Percentiles rank a stretch among this genome's conserved stretches.
Evolutionary conservation across 306 rosid species (phyloP).

Genomic region (Pterocarpus macrocarpus): DNA sequence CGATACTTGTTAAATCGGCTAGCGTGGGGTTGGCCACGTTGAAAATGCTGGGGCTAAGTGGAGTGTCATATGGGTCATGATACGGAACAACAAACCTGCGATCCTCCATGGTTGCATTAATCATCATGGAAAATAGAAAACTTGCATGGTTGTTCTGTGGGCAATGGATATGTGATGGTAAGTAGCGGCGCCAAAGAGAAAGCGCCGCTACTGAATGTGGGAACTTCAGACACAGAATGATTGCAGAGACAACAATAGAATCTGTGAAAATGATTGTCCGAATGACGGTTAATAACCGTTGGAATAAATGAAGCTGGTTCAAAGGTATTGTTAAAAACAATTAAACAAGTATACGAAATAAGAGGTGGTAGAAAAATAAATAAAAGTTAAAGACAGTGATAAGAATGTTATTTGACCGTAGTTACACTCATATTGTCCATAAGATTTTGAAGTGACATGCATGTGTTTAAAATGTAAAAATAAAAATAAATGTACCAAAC

Average conservation of each 20-base stretch:
- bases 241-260: not conserved
- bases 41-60: conserved; percentile 37
- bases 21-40: conserved; percentile 36
- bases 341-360: too few relatives aligned
- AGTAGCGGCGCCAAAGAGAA: conserved; percentile 49
- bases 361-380: too few relatives aligned
- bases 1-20: conserved; percentile 4
- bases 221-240: conserved; percentile 8
- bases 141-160: not conserved
- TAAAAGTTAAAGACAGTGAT: too few relatives aligned
- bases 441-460: too few relatives aligned
- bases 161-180: not conserved
- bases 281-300: not conserved
- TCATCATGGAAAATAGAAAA: not conserved
- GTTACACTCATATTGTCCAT: too few relatives aligned
- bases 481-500: too few relatives aligned
- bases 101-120: conserved; percentile 50
- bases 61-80: conserved; percentile 41
- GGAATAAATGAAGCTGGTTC: not conserved
- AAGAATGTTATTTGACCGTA: too few relatives aligned
- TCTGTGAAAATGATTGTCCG: not conserved
- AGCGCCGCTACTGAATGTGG: conserved; percentile 45
- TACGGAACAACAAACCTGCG: conserved; percentile 34
- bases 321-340: too few relatives aligned
- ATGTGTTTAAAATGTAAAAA: too few relatives aligned